A percentile compares a stretch with the other conserved stretches of the same genome.
Conservation (phyloP, 345 rosid genomes). For the Toxicodendron radicans region DNA sequence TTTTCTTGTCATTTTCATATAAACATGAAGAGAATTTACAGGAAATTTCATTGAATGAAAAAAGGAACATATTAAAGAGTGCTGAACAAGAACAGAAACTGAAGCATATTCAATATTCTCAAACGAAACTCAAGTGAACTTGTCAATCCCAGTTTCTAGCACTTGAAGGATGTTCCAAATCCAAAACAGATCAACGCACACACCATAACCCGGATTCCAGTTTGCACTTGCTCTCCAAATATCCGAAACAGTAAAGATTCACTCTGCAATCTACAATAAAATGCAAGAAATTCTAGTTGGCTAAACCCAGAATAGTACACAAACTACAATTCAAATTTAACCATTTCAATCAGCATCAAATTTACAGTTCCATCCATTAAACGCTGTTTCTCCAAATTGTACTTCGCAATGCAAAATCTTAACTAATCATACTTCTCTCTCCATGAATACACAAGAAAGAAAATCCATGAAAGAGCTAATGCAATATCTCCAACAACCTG, state of each 20-base stretch:
- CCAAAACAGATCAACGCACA: neutral
- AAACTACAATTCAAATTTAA: slow-evolving; percentile 4
- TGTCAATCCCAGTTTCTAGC: neutral
- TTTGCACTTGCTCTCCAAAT: slow-evolving; percentile 1
- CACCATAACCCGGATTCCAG: neutral
- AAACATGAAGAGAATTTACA: slow-evolving; percentile 5
- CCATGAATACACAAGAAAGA: slow-evolving; percentile 84
- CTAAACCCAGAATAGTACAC: neutral
- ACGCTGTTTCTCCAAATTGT: neutral
- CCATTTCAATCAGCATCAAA: neutral
- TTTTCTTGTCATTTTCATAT: neutral
- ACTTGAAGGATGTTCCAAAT: slow-evolving; percentile 2
- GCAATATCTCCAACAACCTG: slow-evolving; percentile 72
- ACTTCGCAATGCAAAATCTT: neutral
- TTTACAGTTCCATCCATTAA: neutral
- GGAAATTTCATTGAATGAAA: neutral
- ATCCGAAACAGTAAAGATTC: neutral
- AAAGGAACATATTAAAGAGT: neutral
- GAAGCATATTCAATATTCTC: slow-evolving; percentile 1
- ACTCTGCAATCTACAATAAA: neutral
- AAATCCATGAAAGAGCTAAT: slow-evolving; percentile 77
- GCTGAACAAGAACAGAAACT: neutral
- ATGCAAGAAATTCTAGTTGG: neutral
- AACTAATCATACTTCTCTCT: slow-evolving; percentile 86
- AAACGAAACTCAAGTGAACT: neutral